Percentiles rank a stretch among this genome's conserved stretches.
Conservation (phyloP, 352 stramenopile species). For the Globisporangium parvum region DNA sequence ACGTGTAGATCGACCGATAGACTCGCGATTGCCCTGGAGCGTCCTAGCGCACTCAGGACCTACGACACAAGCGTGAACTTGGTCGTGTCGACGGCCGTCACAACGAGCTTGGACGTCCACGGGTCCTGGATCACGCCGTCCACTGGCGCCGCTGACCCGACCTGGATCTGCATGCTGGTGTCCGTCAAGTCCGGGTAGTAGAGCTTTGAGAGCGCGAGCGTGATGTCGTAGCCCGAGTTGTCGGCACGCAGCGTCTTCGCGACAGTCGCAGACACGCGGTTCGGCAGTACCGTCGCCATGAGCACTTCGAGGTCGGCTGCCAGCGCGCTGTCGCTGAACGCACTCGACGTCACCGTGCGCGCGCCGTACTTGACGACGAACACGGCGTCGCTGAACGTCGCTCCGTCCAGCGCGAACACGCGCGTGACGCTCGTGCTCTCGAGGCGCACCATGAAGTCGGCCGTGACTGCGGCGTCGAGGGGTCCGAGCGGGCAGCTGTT, state of each 20-base stretch:
- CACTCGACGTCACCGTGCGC: constrained; percentile 4
- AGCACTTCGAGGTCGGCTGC: constrained; percentile 7
- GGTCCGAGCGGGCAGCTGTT: constrained; percentile 14
- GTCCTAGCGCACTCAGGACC: neutral
- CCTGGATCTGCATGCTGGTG: neutral
- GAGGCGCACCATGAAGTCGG: constrained; percentile 16
- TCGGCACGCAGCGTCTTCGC: neutral
- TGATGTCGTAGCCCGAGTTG: constrained; percentile 4
- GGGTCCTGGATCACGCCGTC: neutral
- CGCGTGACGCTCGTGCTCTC: neutral
- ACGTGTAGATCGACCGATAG: too few relatives aligned
- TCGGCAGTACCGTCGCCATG: constrained; percentile 13
- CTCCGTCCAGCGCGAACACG: constrained; percentile 6
- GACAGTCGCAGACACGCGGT: neutral
- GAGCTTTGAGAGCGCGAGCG: constrained; percentile 5
- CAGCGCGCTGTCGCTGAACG: constrained; percentile 7
- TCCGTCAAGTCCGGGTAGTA: constrained; percentile 5
- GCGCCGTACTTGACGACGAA: constrained; percentile 18
- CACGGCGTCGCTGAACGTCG: constrained; percentile 7
- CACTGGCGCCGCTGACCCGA: neutral
- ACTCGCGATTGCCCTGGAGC: too few relatives aligned
- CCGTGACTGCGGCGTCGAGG: constrained; percentile 5
- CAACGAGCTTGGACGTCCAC: constrained; percentile 2
- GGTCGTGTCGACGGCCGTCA: neutral
- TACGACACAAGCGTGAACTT: neutral